Conservation (phyloP, 208 protist genomes). For the Leishmania turanica region DNA sequence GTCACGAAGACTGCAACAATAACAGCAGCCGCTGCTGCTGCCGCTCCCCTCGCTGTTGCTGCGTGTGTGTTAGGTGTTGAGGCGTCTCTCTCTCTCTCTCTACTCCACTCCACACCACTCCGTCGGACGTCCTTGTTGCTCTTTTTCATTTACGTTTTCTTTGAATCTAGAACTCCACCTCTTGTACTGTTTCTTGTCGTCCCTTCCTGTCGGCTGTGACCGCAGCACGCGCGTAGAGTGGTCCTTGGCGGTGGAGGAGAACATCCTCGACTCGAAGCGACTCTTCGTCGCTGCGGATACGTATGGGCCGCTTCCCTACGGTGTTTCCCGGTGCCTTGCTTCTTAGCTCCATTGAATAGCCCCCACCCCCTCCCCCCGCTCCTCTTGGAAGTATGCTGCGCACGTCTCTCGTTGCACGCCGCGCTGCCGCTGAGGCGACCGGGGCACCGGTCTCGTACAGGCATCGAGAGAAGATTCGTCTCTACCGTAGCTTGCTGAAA, state of each 20-base stretch:
- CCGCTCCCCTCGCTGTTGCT: background rate
- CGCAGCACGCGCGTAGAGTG: background rate
- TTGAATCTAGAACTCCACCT: background rate
- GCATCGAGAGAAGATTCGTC: constrained; percentile 62
- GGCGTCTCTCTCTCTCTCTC: background rate
- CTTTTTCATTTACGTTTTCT: background rate
- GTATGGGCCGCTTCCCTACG: background rate
- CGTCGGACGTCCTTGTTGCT: background rate
- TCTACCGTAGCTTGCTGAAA: constrained; percentile 80
- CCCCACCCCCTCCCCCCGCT: background rate
- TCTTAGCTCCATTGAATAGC: background rate
- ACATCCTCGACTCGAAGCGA: background rate
- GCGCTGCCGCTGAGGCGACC: background rate
- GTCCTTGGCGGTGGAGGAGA: background rate
- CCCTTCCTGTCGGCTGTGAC: background rate
- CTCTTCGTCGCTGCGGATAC: background rate
- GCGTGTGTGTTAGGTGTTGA: background rate
- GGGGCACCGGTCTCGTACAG: constrained; percentile 46
- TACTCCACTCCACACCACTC: no score
- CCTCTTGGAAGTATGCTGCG: constrained; percentile 11
- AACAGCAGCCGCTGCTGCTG: background rate
- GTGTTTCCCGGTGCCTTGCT: background rate
- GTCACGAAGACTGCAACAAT: background rate
- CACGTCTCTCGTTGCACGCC: background rate
- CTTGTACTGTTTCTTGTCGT: background rate